Base-by-base conservation (phyloP, 441 rosid genomes). In the Arabidopsis lyrata region DNA sequence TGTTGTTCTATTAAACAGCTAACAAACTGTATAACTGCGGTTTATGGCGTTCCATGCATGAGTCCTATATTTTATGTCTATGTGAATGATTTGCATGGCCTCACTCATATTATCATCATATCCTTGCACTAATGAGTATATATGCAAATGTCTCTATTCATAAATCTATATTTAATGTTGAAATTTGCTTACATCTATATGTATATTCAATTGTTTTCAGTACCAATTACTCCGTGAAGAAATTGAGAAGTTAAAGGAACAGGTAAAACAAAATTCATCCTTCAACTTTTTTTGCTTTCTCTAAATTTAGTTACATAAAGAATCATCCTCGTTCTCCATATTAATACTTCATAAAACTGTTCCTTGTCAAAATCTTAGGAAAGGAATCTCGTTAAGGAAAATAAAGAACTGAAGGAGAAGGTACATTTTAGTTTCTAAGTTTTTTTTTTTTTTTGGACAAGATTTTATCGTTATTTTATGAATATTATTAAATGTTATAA, bases 161-260 rank as follows among this genome's bases (percentile, higher is more conserved):
- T 39, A 11, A 20, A 22, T 22, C 4, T 44, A 42, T 8, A 41
- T 41, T 10, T 11, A 7, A 56, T 5, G 53, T 20, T 22, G 11
- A 39, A 48, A 36, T 4, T 60, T 44, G 12, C 36, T 72, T 15
- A 53, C 58, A 16, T 35, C 5, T 63, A 12, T 57, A 12, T 57
- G 45, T 57, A 38, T 55, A 20, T 56, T 53, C 42, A 13, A 34
- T 9, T 20, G 2, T 50, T 11, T 72, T 63, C 97, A 94, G 97
- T 80, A 74, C 66, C 90, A 84, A 42, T 60, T 91, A 35, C 65
- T 84, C 10, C 79, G 54, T 63, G 87, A 80, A 74, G 82, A 82
- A 73, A 85, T 90, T 53, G 87, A 86, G 86, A 87, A 80, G 81
- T 83, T 91, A 24, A 90, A 78, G 73, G 80, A 66, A 57, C 81